phyloP scores from a whole-genome alignment of 768 basidiomycete genomes.

The Boletus pseudopeckii region DNA sequence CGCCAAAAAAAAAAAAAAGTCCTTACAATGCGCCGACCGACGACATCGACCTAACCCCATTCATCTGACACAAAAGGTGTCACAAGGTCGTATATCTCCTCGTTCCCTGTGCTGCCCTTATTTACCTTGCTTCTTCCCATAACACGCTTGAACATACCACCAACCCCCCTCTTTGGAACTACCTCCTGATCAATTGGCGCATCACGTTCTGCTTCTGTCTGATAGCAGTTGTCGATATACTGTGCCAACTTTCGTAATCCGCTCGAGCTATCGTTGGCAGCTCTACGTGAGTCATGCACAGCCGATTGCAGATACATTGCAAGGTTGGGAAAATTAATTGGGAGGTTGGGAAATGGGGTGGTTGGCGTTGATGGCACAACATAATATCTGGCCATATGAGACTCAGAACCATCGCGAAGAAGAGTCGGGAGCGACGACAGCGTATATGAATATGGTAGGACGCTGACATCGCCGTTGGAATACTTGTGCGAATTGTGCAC shows the following conservation, averaged over 20 bases:
- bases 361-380: slow-evolving; percentile 59
- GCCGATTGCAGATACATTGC: slow-evolving; percentile 73
- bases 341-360: slow-evolving; percentile 66
- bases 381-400: slow-evolving; percentile 63
- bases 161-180: slow-evolving; percentile 40
- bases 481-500: slow-evolving; percentile 45
- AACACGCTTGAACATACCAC: slow-evolving; percentile 58
- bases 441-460: slow-evolving; percentile 71
- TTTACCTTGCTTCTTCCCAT: slow-evolving; percentile 49
- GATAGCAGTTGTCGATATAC: slow-evolving; percentile 66
- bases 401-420: slow-evolving; percentile 62
- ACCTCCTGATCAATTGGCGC: slow-evolving; percentile 34
- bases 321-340: slow-evolving; percentile 71
- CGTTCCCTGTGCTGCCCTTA: slow-evolving; percentile 56
- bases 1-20: neutral
- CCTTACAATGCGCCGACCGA: neutral
- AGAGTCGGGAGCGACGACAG: slow-evolving; percentile 57
- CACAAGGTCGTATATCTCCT: slow-evolving; percentile 77
- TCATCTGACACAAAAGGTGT: slow-evolving; percentile 80
- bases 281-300: slow-evolving; percentile 63
- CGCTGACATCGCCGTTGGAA: slow-evolving; percentile 55
- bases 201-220: slow-evolving; percentile 34
- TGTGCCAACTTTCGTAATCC: slow-evolving; percentile 67
- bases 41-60: slow-evolving; percentile 46
- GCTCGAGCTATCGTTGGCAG: slow-evolving; percentile 55